phyloP scores from a whole-genome alignment of 352 stramenopile genomes.

The Pythium brassicae region DNA sequence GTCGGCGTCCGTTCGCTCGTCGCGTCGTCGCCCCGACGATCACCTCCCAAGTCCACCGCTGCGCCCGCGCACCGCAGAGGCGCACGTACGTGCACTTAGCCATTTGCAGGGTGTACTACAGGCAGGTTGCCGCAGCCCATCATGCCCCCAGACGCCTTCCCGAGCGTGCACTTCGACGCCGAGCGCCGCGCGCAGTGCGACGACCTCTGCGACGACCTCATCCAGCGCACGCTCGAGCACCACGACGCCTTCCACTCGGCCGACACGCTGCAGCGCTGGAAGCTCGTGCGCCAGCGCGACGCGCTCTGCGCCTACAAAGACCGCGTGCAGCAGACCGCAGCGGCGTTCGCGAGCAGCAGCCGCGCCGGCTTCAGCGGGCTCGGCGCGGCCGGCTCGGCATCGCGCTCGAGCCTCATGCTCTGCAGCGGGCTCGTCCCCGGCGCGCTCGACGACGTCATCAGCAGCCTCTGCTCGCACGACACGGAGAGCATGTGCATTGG shows the following conservation, averaged over 20 bases:
- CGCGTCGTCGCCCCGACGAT: too few relatives aligned
- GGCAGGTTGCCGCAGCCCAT: too few relatives aligned
- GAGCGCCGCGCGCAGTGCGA: constrained; percentile 37
- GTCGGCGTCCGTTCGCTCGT: too few relatives aligned
- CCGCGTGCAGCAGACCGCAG: constrained; percentile 6
- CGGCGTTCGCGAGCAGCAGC: constrained; percentile 5
- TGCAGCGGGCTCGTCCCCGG: constrained; percentile 54
- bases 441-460: constrained; percentile 52
- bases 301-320: constrained; percentile 50
- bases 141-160: constrained; percentile 18
- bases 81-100: too few relatives aligned
- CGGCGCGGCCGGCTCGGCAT: constrained; percentile 2
- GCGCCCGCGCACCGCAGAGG: too few relatives aligned
- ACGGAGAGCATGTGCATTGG: constrained; percentile 49
- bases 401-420: constrained; percentile 38
- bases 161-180: constrained; percentile 30
- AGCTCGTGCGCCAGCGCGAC: constrained; percentile 50
- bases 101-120: too few relatives aligned
- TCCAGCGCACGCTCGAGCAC: constrained; percentile 45
- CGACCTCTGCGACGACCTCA: constrained; percentile 46
- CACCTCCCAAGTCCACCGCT: too few relatives aligned
- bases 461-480: constrained; percentile 40
- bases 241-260: constrained; percentile 54
- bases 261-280: constrained; percentile 36
- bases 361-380: too few relatives aligned